Percentiles rank a stretch among this genome's conserved stretches.
These are phyloP conservation scores for Populus simonii DNA, from an alignment of 345 rosid genomes.

Conservation along the genomic window DNA sequence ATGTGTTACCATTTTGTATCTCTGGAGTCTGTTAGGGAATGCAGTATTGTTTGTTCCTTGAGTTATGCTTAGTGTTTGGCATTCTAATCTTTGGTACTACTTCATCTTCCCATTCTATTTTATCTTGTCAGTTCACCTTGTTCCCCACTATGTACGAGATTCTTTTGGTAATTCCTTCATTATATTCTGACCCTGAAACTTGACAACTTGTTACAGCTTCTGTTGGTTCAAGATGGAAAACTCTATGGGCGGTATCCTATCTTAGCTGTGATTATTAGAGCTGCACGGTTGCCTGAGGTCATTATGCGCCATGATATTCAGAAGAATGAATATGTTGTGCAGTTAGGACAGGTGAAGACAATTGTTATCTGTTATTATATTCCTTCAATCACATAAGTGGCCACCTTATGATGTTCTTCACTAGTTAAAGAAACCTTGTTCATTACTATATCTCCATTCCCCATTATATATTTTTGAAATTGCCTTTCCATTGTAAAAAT, in stretches of 20 bases:
- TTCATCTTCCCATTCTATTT: not conserved
- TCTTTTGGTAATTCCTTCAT: not conserved
- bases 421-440: not conserved
- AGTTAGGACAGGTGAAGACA: slow-evolving; percentile 64
- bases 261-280: slow-evolving; percentile 60
- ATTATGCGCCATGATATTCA: slow-evolving; percentile 62
- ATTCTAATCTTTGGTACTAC: not conserved
- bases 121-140: slow-evolving; percentile 1
- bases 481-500: not conserved
- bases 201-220: slow-evolving; percentile 51
- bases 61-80: not conserved
- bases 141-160: slow-evolving; percentile 1
- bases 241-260: slow-evolving; percentile 85
- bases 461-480: not conserved
- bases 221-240: slow-evolving; percentile 95
- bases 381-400: not conserved
- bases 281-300: slow-evolving; percentile 68
- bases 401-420: not conserved
- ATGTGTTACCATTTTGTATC: not conserved
- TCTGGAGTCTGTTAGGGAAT: not conserved
- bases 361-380: not conserved
- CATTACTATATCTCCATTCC: not conserved
- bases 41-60: not conserved
- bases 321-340: slow-evolving; percentile 65
- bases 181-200: slow-evolving; percentile 8